Evolutionary conservation across 441 rosid genomes (phyloP).

Genomic region (Mallotus japonicus): DNA sequence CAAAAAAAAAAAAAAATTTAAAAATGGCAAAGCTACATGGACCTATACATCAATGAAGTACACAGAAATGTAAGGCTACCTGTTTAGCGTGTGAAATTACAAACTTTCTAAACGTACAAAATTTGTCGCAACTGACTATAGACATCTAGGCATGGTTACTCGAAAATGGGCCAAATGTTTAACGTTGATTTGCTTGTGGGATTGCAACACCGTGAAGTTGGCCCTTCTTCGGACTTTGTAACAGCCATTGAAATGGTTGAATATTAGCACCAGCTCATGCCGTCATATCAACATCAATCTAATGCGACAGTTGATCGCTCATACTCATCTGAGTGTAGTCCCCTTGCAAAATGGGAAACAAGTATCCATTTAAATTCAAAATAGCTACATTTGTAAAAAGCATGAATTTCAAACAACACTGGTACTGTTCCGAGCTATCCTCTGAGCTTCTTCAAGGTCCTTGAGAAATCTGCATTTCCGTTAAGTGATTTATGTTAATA

Average conservation of each 20-base stretch:
- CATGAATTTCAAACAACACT: conserved; percentile 46
- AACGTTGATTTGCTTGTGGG: not conserved
- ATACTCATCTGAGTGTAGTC: not conserved
- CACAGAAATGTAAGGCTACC: not conserved
- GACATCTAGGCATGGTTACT: not conserved
- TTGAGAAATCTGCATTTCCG: conserved; percentile 63
- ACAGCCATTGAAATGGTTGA: not conserved
- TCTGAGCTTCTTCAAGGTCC: conserved; percentile 91
- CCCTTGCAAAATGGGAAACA: conserved; percentile 12
- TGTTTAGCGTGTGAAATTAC: not conserved
- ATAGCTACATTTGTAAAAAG: conserved; percentile 5
- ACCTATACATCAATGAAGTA: not conserved
- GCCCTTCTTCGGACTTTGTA: not conserved
- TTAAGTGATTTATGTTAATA: not conserved
- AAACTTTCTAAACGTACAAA: not conserved
- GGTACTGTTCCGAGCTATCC: conserved; percentile 63
- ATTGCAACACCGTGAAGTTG: not conserved
- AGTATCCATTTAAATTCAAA: conserved; percentile 28
- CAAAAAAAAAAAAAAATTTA: no score
- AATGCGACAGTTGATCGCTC: not conserved
- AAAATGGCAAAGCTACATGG: not conserved
- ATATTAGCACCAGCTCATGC: not conserved
- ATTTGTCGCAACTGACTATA: not conserved
- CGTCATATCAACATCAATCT: not conserved
- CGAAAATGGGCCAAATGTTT: not conserved